Evolutionary conservation across 192 early-diverging fungal genomes (phyloP).

Genomic region (Mortierella alpina): DNA sequence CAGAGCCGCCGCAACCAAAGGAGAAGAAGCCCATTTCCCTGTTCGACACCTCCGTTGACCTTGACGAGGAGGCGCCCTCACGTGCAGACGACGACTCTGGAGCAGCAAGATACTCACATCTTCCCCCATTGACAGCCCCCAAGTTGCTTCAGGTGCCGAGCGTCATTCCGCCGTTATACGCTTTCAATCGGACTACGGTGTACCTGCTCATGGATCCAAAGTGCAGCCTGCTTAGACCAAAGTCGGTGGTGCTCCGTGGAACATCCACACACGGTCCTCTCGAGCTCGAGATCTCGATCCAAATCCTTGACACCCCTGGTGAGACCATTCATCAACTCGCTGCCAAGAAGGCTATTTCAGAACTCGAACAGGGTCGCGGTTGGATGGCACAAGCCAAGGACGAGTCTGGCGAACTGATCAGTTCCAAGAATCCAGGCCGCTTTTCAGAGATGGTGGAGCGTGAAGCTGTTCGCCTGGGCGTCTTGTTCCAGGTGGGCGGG

Average conservation of each 20-base stretch:
- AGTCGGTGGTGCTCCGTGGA: conserved; percentile 39
- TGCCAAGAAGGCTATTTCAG: conserved; percentile 58
- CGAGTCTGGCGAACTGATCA: not conserved
- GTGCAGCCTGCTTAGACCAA: conserved; percentile 25
- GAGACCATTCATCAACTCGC: conserved; percentile 57
- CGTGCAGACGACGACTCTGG: conserved; percentile 10
- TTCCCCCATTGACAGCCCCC: conserved; percentile 11
- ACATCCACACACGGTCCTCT: conserved; percentile 52
- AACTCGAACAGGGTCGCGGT: conserved; percentile 59
- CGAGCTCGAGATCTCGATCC: conserved; percentile 53
- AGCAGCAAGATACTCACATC: conserved; percentile 15
- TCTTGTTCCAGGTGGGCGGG: conserved; percentile 37
- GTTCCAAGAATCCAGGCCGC: conserved; percentile 12
- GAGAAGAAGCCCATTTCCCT: conserved; percentile 25
- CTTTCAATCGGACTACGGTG: conserved; percentile 48
- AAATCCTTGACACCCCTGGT: conserved; percentile 16
- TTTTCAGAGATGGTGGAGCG: conserved; percentile 21
- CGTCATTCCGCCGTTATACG: conserved; percentile 42
- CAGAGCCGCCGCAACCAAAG: conserved; percentile 2
- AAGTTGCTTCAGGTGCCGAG: conserved; percentile 53
- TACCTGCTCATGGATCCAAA: conserved; percentile 55
- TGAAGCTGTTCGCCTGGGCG: conserved; percentile 57
- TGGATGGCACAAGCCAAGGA: conserved; percentile 41
- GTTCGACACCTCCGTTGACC: conserved; percentile 29
- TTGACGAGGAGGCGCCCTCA: conserved; percentile 16